phyloP scores from a whole-genome alignment of 805 yeast genomes.

The Yarrowia divulgata region DNA sequence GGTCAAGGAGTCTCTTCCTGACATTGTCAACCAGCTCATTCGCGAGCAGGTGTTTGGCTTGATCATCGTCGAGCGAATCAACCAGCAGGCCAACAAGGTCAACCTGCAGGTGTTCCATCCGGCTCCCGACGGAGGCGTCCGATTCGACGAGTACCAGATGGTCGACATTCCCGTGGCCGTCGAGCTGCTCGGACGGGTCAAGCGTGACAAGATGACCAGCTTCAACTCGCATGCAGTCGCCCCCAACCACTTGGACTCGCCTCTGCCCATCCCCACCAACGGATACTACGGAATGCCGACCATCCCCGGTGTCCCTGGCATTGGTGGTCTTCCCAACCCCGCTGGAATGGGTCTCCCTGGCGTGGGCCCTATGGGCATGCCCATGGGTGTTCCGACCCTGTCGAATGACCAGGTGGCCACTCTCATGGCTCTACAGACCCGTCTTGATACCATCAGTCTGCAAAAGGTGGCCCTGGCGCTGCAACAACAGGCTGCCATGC shows the following conservation, averaged over 20 bases:
- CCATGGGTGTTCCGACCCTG: slow-evolving; percentile 7
- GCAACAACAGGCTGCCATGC: slow-evolving; percentile 44
- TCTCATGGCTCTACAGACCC: slow-evolving; percentile 60
- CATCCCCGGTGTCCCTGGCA: neutral
- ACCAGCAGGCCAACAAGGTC: slow-evolving; percentile 54
- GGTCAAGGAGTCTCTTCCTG: slow-evolving; percentile 59
- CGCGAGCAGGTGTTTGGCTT: slow-evolving; percentile 79
- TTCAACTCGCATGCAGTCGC: slow-evolving; percentile 2
- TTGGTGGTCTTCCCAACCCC: slow-evolving; percentile 32
- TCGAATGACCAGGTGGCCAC: slow-evolving; percentile 38
- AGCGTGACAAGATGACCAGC: slow-evolving; percentile 19
- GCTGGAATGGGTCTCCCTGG: slow-evolving; percentile 32
- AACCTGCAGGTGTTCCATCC: slow-evolving; percentile 78
- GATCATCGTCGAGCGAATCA: slow-evolving; percentile 64
- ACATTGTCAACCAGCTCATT: slow-evolving; percentile 63
- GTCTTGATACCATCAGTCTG: slow-evolving; percentile 76
- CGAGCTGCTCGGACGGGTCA: slow-evolving; percentile 56
- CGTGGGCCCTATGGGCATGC: slow-evolving; percentile 18
- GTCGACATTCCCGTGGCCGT: slow-evolving; percentile 73
- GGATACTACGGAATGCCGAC: slow-evolving; percentile 21
- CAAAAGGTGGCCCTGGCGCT: slow-evolving; percentile 63
- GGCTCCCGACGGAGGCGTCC: slow-evolving; percentile 65
- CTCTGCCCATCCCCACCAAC: slow-evolving; percentile 23
- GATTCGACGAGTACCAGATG: slow-evolving; percentile 79
- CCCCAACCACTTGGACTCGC: neutral